Base-by-base conservation (phyloP, 129 eudicot species). In the Solidago caesia region DNA sequence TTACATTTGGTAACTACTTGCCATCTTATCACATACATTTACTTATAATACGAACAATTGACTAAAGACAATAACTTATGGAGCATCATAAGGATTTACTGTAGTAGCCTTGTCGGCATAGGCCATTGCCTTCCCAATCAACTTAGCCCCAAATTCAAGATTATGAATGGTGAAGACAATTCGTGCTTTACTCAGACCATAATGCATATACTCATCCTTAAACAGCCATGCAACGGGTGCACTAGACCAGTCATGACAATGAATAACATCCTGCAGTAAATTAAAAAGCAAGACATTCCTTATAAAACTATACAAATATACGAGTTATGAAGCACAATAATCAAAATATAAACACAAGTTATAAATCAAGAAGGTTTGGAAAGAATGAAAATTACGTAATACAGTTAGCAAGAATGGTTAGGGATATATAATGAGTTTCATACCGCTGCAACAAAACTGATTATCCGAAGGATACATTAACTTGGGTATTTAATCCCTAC, bases 221-320 rank as follows among this genome's bases (percentile, higher is more conserved):
- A 89, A 91, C 77, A 95, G 70, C 99, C 99, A 95, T 6, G 99
- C 82, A 80, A 95, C 99, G 3, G 99, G 99, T 82, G 99, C 99
- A 89, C 96, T 95, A 25, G 99, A 89, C 99, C 99, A 95, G 67
- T 95, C 99, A 84, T 95, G 99, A 78, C 99, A 95, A 82, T 91
- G 97, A 64, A 91, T 91, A 15, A 95, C 83, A 81, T 91, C 99
- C 99, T 95, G 96, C 70, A 25, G 72, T 62, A 74, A 75, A 55
- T 52, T 12, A 73, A 52, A 47, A 71, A 64, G 29, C 2, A 71
- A 39, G 25, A 61, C 73, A 55, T 48, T 39, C 72, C 58, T 53
- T 29, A 79, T 21, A 58, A 58, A 43, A 16, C 21, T 61, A 56
- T n/a, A 45, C 58, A 45, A 15, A 59, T 59, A 42, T 41, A 26